Conservation (phyloP, 1,139 yeast species). For the Zygosaccharomyces sapae region DNA sequence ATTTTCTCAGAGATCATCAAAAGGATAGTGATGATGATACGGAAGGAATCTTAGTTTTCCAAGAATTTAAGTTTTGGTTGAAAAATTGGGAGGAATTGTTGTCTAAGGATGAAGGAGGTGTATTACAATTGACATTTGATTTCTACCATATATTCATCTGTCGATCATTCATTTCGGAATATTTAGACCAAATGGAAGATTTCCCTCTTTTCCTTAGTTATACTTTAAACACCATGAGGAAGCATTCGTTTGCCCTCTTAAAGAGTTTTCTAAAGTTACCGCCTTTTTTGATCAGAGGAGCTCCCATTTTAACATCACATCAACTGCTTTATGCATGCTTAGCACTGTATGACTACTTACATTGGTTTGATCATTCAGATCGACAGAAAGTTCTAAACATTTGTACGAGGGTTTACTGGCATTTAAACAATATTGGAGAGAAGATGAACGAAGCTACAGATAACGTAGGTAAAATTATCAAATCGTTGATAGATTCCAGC, state of each 20-base stretch:
- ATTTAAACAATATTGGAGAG: conserved; percentile 50
- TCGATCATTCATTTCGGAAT: conserved; percentile 38
- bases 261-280: conserved; percentile 43
- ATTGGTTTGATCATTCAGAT: conserved; percentile 38
- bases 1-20: conserved; percentile 10
- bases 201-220: conserved; percentile 25
- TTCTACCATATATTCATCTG: conserved; percentile 44
- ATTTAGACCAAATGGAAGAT: conserved; percentile 21
- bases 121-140: conserved; percentile 43
- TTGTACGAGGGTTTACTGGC: conserved; percentile 52
- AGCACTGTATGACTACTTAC: conserved; percentile 45
- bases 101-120: conserved; percentile 44
- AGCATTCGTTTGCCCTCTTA: conserved; percentile 42
- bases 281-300: conserved; percentile 45
- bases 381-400: conserved; percentile 41
- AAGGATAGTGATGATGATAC: conserved; percentile 1
- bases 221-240: conserved; percentile 40
- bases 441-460: conserved; percentile 52
- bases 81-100: conserved; percentile 42
- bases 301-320: conserved; percentile 47
- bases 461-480: conserved; percentile 50
- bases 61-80: conserved; percentile 42
- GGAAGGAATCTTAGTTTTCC: conserved; percentile 23
- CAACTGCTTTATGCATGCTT: conserved; percentile 51
- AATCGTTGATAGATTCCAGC: conserved; percentile 45